Base-by-base conservation (phyloP, 2,329 filamentous ascomycete species). In the Teratosphaeria epicoccoides region DNA sequence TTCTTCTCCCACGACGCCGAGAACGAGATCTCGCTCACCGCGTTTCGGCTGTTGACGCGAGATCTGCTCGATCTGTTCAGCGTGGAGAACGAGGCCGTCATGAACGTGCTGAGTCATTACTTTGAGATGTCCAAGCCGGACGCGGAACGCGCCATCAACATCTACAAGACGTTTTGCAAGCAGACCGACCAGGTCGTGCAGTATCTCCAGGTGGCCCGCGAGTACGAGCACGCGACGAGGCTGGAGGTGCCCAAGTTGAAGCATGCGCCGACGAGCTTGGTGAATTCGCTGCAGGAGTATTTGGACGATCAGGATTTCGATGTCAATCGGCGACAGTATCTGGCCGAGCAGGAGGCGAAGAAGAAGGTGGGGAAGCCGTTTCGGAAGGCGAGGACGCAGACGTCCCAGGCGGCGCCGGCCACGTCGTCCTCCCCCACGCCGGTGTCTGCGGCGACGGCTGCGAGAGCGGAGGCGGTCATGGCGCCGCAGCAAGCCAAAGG, bases 71-170 rank as follows among this genome's bases (percentile, higher is more conserved):
- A 87, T 12, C 75, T 98, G 50, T 98, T 95, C 73, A 89, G 95
- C 63, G 88, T 93, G 46, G 85, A 96, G 72, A 98, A 98, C 66
- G 89, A 96, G 71, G 93, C 88, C 47, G 87, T 95, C 66, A 98
- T 98, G 71, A 96, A 95, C 69, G 88, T 98, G 54, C 75, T 98
- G 52, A 88, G 91, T 61, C 88, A 94, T 70, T 98, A 97, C 70
- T 98, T 98, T 63, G 93, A 98, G 72, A 91, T 98, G 85, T 96
- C 93, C 48, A 88, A 87, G 64, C 79, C 87, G 24, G 93, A 98
- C 70, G 94, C 93, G 53, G 88, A 96, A 68, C 81, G 90, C 57
- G 89, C 93, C 52, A 82, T 98, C 71, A 79, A 83, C 55, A 91
- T 98, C 55, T 98, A 98, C 71, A 87, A 90, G 66, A 85, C 79